Conservation (phyloP, 2,329 filamentous ascomycete species). For the Arthroderma uncinatum region DNA sequence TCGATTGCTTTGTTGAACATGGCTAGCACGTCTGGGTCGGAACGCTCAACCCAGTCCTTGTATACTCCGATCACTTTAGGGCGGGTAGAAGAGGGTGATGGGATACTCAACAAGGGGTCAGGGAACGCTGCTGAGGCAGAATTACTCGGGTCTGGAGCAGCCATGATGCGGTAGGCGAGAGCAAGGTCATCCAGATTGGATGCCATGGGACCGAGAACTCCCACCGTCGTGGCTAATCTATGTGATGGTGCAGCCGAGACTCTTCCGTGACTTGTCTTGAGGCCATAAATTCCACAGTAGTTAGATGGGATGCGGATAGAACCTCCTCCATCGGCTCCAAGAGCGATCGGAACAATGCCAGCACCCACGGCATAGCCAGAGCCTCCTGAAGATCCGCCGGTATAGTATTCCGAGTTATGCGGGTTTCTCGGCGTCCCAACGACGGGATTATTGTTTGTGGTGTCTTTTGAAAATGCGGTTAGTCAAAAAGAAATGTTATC, state of each 20-base stretch:
- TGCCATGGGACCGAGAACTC: conserved; percentile 64
- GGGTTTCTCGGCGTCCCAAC: conserved; percentile 70
- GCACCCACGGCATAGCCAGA: conserved; percentile 58
- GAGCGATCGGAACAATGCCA: conserved; percentile 59
- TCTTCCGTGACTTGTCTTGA: conserved; percentile 68
- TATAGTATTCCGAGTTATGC: conserved; percentile 64
- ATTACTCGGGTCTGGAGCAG: conserved; percentile 56
- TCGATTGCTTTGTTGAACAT: conserved; percentile 53
- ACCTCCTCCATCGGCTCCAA: conserved; percentile 67
- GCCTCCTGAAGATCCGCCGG: conserved; percentile 70
- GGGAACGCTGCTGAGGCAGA: conserved; percentile 53
- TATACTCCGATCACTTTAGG: conserved; percentile 59
- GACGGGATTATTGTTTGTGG: conserved; percentile 68
- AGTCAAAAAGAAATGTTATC: background rate
- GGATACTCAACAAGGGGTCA: conserved; percentile 37
- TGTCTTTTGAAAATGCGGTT: conserved; percentile 42
- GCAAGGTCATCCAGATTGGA: conserved; percentile 66
- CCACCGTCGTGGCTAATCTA: conserved; percentile 50
- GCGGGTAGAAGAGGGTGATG: conserved; percentile 29
- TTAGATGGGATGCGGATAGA: conserved; percentile 61
- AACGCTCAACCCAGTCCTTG: conserved; percentile 56
- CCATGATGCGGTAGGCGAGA: conserved; percentile 70
- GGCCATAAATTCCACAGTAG: conserved; percentile 70
- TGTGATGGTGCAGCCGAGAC: conserved; percentile 49
- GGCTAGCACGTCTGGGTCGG: conserved; percentile 52